Conservation (phyloP, 768 basidiomycete species). For the Auricularia heimuer region DNA sequence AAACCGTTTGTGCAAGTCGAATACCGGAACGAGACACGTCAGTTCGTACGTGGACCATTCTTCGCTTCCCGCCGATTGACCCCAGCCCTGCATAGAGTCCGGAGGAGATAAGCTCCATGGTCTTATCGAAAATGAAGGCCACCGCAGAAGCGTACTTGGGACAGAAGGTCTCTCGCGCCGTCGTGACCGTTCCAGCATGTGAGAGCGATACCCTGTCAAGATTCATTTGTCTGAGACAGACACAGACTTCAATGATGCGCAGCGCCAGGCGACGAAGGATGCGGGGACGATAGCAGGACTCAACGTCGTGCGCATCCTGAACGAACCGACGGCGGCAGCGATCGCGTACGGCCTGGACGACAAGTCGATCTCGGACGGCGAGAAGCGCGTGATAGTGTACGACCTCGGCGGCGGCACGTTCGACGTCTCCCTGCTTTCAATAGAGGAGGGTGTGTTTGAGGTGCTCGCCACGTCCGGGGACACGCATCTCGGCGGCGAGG, state of each 20-base stretch:
- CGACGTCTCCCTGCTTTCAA: conserved; percentile 31
- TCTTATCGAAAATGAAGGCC: conserved; percentile 39
- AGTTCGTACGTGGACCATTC: conserved; percentile 27
- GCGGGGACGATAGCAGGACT: conserved; percentile 38
- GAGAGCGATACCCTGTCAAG: not conserved
- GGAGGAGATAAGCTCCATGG: conserved; percentile 36
- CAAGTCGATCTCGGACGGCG: conserved; percentile 24
- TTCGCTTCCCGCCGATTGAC: not conserved
- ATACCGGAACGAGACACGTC: conserved; percentile 31
- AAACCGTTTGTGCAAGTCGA: conserved; percentile 34
- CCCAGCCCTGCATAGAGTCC: conserved; percentile 18
- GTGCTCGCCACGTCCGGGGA: conserved; percentile 31
- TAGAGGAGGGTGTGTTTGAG: conserved; percentile 32
- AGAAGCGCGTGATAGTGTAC: conserved; percentile 32
- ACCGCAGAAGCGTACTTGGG: conserved; percentile 39
- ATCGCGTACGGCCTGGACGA: conserved; percentile 41
- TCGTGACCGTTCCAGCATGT: conserved; percentile 37
- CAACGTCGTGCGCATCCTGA: conserved; percentile 37
- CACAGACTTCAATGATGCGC: conserved; percentile 35
- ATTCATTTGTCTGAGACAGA: too few relatives aligned
- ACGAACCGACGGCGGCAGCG: conserved; percentile 41
- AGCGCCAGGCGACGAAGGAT: conserved; percentile 38
- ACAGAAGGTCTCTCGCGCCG: conserved; percentile 34
- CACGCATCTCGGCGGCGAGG: conserved; percentile 35
- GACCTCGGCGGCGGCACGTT: conserved; percentile 34